These are phyloP conservation scores for Bromus sterilis DNA, from an alignment of 176 grass and related monocot genomes.

Conservation along the genomic window DNA sequence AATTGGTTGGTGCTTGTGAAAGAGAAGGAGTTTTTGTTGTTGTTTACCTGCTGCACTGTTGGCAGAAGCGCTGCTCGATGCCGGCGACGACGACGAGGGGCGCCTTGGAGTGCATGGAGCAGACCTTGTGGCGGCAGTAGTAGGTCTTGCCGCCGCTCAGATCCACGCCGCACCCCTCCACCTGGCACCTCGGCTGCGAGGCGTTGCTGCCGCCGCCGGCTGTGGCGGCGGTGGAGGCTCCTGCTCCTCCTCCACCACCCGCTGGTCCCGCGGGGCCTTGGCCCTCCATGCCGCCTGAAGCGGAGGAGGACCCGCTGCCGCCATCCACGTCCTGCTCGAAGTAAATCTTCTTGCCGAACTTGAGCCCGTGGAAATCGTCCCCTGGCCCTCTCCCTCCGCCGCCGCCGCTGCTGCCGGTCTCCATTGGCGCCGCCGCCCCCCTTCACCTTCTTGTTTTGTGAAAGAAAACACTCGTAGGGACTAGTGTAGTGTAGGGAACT, in stretches of 20 bases:
- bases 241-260: neutral
- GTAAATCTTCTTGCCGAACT: constrained; percentile 94
- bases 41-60: constrained; percentile 60
- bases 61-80: constrained; percentile 92
- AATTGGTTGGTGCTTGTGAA: neutral
- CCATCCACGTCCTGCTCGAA: constrained; percentile 55
- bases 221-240: neutral
- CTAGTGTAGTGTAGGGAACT: neutral
- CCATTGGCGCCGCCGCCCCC: constrained; percentile 40
- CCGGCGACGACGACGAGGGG: constrained; percentile 69
- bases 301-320: neutral
- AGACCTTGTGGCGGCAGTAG: constrained; percentile 94
- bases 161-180: constrained; percentile 91
- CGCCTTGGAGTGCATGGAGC: constrained; percentile 70
- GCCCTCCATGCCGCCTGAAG: constrained; percentile 27
- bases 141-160: constrained; percentile 65
- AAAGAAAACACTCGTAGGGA: neutral
- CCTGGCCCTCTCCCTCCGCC: neutral
- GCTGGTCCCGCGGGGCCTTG: neutral
- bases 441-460: neutral
- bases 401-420: constrained; percentile 22
- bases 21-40: neutral
- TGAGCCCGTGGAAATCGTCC: constrained; percentile 65
- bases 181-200: constrained; percentile 66
- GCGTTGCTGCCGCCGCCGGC: neutral